Evolutionary conservation across 169 alveolate species (phyloP).

Genomic region (Plasmodium cynomolgi): DNA sequence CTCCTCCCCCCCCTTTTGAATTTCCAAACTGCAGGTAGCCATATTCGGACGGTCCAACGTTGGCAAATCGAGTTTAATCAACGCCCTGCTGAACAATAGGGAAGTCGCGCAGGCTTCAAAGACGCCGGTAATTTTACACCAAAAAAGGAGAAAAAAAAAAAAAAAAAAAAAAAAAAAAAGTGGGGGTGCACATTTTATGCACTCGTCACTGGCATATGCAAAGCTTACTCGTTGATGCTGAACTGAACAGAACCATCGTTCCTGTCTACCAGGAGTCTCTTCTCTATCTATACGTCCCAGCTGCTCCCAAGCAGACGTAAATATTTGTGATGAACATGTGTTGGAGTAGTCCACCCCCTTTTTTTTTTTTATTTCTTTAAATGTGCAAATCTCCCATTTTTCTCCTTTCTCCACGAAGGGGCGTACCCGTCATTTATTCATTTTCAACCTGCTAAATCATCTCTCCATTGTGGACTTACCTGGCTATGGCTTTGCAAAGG

Average conservation of each 20-base stretch:
- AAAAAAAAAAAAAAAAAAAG: neutral
- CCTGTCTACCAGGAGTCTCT: neutral
- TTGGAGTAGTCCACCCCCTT: neutral
- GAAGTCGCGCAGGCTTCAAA: slow-evolving; percentile 87
- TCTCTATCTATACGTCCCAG: neutral
- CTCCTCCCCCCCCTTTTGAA: neutral
- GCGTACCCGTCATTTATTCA: slow-evolving; percentile 88
- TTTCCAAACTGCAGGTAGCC: slow-evolving; percentile 84
- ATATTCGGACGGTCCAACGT: slow-evolving; percentile 94
- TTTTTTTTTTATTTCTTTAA: neutral
- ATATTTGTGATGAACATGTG: neutral
- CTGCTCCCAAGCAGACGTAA: neutral
- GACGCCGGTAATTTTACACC: slow-evolving; percentile 81
- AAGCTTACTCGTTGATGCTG: neutral
- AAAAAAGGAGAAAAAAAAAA: neutral
- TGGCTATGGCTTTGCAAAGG: slow-evolving; percentile 91
- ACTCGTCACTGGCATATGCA: neutral
- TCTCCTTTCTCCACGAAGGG: slow-evolving; percentile 78
- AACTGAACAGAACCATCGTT: neutral
- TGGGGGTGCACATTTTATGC: neutral
- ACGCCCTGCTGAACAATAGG: slow-evolving; percentile 87
- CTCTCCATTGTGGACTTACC: slow-evolving; percentile 89
- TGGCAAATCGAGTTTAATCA: slow-evolving; percentile 94
- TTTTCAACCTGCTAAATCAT: slow-evolving; percentile 84
- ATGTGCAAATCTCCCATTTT: neutral